A percentile compares a stretch with the other conserved stretches of the same genome.
Conservation (phyloP, 805 yeast genomes). For the Diddensiella santjacobensis region DNA sequence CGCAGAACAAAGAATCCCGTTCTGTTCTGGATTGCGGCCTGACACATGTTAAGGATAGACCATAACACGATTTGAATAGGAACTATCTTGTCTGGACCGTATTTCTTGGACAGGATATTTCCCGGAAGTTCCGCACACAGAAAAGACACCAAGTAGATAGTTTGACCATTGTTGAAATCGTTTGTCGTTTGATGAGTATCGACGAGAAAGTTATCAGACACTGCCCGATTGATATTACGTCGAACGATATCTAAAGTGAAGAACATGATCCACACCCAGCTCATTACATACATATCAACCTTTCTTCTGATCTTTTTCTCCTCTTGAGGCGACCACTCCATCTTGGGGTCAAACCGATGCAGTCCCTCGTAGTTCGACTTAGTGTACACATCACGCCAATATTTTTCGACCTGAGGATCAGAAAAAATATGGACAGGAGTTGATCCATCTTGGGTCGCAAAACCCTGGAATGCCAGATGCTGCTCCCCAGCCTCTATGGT, state of each 20-base stretch:
- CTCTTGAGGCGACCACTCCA: constrained; percentile 52
- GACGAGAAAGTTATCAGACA: constrained; percentile 51
- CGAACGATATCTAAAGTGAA: constrained; percentile 57
- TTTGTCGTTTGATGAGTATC: constrained; percentile 52
- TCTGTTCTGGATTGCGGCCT: constrained; percentile 42
- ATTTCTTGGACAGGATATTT: constrained; percentile 56
- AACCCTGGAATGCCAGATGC: constrained; percentile 1
- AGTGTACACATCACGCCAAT: constrained; percentile 47
- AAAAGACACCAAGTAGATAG: constrained; percentile 53
- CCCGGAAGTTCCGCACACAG: constrained; percentile 63
- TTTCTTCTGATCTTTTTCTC: constrained; percentile 50
- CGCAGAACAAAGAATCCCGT: constrained; percentile 47
- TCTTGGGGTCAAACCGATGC: constrained; percentile 50
- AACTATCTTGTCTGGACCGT: constrained; percentile 65
- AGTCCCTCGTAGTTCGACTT: constrained; percentile 29
- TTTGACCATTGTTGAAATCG: constrained; percentile 57
- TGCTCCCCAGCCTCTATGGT: background rate
- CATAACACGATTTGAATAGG: constrained; percentile 57
- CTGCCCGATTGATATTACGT: constrained; percentile 53
- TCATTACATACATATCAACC: constrained; percentile 51
- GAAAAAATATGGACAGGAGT: constrained; percentile 33
- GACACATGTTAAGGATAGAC: constrained; percentile 56
- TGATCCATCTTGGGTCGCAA: constrained; percentile 2
- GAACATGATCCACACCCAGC: constrained; percentile 57
- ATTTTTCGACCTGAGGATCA: constrained; percentile 46